Evolutionary conservation across 148 eudicot species (phyloP).

Genomic region (Silene conica): DNA sequence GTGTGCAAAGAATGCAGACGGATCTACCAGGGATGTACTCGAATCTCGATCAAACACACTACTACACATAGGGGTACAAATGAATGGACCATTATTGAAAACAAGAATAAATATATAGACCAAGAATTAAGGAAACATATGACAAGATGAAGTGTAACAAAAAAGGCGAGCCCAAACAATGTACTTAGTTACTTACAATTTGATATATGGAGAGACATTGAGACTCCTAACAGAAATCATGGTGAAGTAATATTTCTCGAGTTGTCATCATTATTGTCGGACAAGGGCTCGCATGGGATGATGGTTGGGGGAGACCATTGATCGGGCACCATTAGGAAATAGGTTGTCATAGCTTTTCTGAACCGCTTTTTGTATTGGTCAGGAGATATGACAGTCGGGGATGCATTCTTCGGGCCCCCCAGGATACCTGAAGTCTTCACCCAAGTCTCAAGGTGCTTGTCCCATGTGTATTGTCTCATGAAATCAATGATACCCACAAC

Average conservation of each 20-base stretch:
- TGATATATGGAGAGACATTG: slow-evolving; percentile 3
- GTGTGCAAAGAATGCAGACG: no score
- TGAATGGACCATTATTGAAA: slow-evolving; percentile 9
- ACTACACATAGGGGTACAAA: background rate
- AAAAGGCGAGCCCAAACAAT: background rate
- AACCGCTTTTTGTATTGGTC: slow-evolving; percentile 74
- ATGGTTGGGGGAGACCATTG: slow-evolving; percentile 49
- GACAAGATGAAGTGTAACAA: slow-evolving; percentile 5
- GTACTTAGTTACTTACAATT: slow-evolving; percentile 11
- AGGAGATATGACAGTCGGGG: slow-evolving; percentile 70
- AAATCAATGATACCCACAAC: slow-evolving; percentile 70
- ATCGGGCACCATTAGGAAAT: slow-evolving; percentile 69
- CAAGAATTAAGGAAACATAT: background rate
- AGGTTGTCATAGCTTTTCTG: slow-evolving; percentile 71
- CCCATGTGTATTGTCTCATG: slow-evolving; percentile 83
- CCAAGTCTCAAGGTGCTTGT: slow-evolving; percentile 80
- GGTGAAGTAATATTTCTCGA: slow-evolving; percentile 21
- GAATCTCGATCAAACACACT: no score
- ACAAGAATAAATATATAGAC: slow-evolving; percentile 19
- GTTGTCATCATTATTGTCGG: slow-evolving; percentile 38
- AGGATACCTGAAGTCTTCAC: slow-evolving; percentile 74
- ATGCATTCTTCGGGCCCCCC: slow-evolving; percentile 57
- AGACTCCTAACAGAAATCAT: slow-evolving; percentile 9
- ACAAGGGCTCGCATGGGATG: slow-evolving; percentile 29
- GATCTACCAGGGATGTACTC: no score